Conservation (phyloP, 345 rosid species). For the Linum usitatissimum region DNA sequence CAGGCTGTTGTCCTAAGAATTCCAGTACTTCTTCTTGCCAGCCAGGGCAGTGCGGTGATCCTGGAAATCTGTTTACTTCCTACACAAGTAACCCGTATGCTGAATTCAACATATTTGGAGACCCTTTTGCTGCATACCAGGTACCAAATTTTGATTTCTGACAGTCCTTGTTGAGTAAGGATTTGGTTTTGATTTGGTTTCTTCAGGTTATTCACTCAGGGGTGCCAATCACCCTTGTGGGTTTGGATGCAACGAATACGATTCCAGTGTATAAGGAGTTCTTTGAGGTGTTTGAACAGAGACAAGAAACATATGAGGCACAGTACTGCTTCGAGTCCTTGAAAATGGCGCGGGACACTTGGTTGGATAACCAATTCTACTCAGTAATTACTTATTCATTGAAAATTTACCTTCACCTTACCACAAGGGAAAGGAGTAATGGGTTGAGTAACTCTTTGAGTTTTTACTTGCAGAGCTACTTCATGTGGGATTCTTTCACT, state of each 20-base stretch:
- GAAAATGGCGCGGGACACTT: conserved; percentile 61
- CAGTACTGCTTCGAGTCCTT: conserved; percentile 65
- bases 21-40: conserved; percentile 32
- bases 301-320: conserved; percentile 60
- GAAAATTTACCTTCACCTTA: too few relatives aligned
- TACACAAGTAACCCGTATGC: conserved; percentile 73
- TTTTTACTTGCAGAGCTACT: conserved; percentile 43
- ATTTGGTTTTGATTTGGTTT: not conserved
- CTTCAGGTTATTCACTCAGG: conserved; percentile 82
- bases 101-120: conserved; percentile 73
- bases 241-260: conserved; percentile 87
- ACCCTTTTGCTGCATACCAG: conserved; percentile 91
- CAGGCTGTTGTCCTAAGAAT: conserved; percentile 53
- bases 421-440: not conserved
- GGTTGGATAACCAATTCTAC: conserved; percentile 52
- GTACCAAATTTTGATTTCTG: conserved; percentile 13
- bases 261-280: conserved; percentile 50
- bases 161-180: not conserved
- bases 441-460: not conserved
- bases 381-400: conserved; percentile 24
- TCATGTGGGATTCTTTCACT: conserved; percentile 93
- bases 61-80: conserved; percentile 61
- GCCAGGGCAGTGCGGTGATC: conserved; percentile 51
- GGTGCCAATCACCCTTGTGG: conserved; percentile 67
- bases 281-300: conserved; percentile 47